A percentile compares a stretch with the other conserved stretches of the same genome.
These are phyloP conservation scores for Gastrolobium bilobum DNA, from an alignment of 306 rosid genomes.

Conservation along the genomic window DNA sequence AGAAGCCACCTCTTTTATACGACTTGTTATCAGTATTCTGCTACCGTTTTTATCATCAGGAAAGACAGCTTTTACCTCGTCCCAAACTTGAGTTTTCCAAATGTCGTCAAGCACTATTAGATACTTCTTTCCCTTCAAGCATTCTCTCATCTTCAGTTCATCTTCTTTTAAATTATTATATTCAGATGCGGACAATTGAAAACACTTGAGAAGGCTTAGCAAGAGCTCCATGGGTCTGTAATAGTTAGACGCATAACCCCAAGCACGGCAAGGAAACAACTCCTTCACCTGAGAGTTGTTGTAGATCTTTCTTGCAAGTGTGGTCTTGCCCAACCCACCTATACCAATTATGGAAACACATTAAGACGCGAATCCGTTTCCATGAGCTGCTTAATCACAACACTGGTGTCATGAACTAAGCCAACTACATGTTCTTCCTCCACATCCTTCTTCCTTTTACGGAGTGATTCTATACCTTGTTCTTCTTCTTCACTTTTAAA, in stretches of 20 bases:
- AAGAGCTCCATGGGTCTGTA: background rate
- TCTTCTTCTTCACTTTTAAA: background rate
- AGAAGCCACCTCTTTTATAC: background rate
- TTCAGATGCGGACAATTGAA: background rate
- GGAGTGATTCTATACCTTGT: background rate
- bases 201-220: background rate
- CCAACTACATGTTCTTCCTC: constrained; percentile 41
- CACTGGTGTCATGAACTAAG: background rate
- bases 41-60: constrained; percentile 26
- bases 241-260: constrained; percentile 30
- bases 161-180: background rate
- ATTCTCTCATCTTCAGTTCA: background rate
- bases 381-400: background rate
- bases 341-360: constrained; percentile 26
- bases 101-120: constrained; percentile 42
- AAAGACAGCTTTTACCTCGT: background rate
- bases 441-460: background rate
- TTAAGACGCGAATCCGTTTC: background rate
- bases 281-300: background rate
- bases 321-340: constrained; percentile 48
- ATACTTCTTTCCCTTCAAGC: background rate
- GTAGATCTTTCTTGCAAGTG: constrained; percentile 35
- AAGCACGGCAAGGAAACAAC: background rate
- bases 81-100: background rate
- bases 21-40: constrained; percentile 40